Evolutionary conservation across 371 early-diverging fungal genomes (phyloP), one percentile per base, ranked within the genome.

Genomic region (Polyrhizophydium stewartii): DNA sequence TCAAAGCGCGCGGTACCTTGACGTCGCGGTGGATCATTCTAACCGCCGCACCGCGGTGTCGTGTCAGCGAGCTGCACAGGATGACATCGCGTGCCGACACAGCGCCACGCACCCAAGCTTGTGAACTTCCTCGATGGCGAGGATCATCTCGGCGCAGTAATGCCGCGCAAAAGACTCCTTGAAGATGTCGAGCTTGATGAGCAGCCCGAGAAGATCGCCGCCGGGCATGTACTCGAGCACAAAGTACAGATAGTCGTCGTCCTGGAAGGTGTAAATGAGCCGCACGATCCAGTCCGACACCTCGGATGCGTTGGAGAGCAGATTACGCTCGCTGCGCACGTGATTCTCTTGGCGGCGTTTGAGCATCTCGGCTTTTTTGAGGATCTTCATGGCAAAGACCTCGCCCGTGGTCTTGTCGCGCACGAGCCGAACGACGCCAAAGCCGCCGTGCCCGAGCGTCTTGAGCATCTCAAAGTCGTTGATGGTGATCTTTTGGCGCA

Each of bases 151-250:
- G 2, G 78, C 78, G 10, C 64, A 64, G 53, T 78, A 78, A 45
- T 65, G 72, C 32, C 56, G 65, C 16, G 78, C 78, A 60, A 78
- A 63, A 6, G 63, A 65, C 58, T 78, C 78, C 28, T 60, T 55
- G 53, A 78, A 78, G 12, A 76, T 66, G 51, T 80, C 77, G 60
- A 56, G 19, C 50, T 65, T 65, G 43, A 80, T 78, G 27, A 80
- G 58, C 50, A 78, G 52, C 22, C 67, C 59, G 25, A 71, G 55
- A 38, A 76, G 50, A 50, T 74, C 74, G 7, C 77, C 74, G 16
- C 80, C 80, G 0, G 74, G 67, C 74, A 79, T 67, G 61, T 61
- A 81, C 62, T 79, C 79, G 65, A 81, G 58, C 22, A 74, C 80
- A 65, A 79, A 78, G 52, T 79, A 81, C 33, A 81, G 63, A 56